Conservation (phyloP, 2,329 filamentous ascomycete species). For the Fusarium temperatum region DNA sequence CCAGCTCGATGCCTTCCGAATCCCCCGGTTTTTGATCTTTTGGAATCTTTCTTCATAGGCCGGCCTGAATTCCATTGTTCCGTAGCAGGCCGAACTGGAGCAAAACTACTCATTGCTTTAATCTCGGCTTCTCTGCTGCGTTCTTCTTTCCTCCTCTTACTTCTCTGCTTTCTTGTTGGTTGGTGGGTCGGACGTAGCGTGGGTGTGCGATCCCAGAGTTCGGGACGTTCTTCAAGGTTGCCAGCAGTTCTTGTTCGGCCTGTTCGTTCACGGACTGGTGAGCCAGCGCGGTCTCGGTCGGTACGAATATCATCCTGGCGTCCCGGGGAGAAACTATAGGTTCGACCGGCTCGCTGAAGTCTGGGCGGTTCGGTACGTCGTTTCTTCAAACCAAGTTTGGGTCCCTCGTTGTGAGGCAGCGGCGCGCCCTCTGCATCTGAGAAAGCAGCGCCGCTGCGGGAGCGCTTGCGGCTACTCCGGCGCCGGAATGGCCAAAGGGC, state of each 20-base stretch:
- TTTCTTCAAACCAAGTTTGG: conserved; percentile 49
- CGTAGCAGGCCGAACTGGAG: conserved; percentile 70
- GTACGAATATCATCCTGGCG: conserved; percentile 63
- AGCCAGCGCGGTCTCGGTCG: conserved; percentile 36
- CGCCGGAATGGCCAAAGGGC: conserved; percentile 86
- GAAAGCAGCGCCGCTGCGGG: conserved; percentile 62
- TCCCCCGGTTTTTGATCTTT: conserved; percentile 66
- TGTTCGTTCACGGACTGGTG: conserved; percentile 36
- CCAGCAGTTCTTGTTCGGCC: conserved; percentile 20
- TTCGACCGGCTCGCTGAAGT: conserved; percentile 57
- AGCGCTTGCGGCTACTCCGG: conserved; percentile 72
- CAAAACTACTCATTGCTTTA: conserved; percentile 78
- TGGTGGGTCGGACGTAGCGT: conserved; percentile 71
- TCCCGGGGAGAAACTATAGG: conserved; percentile 71
- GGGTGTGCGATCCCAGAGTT: conserved; percentile 48
- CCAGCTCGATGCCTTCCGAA: conserved; percentile 64
- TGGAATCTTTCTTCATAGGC: conserved; percentile 70
- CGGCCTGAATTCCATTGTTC: conserved; percentile 69
- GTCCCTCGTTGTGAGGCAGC: conserved; percentile 48
- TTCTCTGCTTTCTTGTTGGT: conserved; percentile 72
- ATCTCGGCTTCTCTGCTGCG: conserved; percentile 87
- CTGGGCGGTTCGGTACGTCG: conserved; percentile 59
- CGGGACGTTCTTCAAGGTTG: conserved; percentile 17
- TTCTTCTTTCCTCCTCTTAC: conserved; percentile 79
- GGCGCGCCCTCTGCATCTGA: conserved; percentile 59